These are phyloP conservation scores for Wallemia mellicola DNA, from an alignment of 1,284 basidiomycete species.

Conservation along the genomic window DNA sequence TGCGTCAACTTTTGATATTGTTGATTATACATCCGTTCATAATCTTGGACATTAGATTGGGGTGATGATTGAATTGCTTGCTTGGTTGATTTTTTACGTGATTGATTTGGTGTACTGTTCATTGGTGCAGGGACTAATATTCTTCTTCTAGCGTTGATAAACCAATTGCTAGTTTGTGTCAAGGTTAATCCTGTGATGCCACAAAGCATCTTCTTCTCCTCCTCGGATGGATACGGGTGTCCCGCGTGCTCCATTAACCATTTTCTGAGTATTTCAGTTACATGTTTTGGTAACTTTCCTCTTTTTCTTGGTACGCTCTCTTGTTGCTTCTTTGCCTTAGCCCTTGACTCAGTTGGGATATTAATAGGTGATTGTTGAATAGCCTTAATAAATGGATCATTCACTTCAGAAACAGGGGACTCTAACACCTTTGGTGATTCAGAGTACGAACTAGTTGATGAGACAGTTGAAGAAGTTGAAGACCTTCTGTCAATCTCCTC, in stretches of 20 bases:
- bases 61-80: not conserved
- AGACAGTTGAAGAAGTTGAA: not conserved
- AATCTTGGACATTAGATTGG: not conserved
- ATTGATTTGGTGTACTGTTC: too few species aligned
- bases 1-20: slow-evolving; percentile 1
- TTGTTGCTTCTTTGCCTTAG: not conserved
- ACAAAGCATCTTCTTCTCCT: slow-evolving; percentile 67
- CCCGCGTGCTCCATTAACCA: slow-evolving; percentile 66
- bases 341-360: not conserved
- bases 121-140: slow-evolving; percentile 1
- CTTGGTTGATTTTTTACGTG: too few species aligned
- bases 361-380: not conserved
- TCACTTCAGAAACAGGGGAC: not conserved
- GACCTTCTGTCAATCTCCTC: not conserved
- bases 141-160: slow-evolving; percentile 40
- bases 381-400: not conserved
- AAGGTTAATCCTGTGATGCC: slow-evolving; percentile 55
- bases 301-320: slow-evolving; percentile 24
- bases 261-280: slow-evolving; percentile 62
- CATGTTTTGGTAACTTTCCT: slow-evolving; percentile 63
- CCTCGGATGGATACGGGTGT: slow-evolving; percentile 65
- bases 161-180: slow-evolving; percentile 42
- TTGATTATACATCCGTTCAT: not conserved
- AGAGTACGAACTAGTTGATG: not conserved
- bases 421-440: not conserved